Evolutionary conservation across 2,329 filamentous ascomycete species (phyloP), one percentile per base, ranked within the genome.

Genomic region (Pezicula rhizophila): DNA sequence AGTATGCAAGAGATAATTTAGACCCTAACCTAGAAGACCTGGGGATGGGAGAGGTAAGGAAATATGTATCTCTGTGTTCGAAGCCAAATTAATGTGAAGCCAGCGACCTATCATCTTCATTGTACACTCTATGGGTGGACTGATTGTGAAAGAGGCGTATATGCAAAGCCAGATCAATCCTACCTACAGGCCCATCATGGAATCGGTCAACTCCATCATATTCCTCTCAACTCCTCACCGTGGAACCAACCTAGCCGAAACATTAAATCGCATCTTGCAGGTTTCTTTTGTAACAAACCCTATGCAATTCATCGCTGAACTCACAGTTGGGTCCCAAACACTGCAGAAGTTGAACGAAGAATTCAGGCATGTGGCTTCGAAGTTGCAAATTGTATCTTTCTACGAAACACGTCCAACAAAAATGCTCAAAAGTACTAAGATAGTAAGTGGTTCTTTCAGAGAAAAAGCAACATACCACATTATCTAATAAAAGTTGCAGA

Each of bases 51-150:
- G 48, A 58, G 51, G 61, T 60, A 11, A 3, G 39, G 26, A n/a
- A 20, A 23, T 2, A 2, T 17, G 2, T 7, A 7, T 1, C 15
- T 20, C 1, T 20, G 38, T 14, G 7, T 20, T 10, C 1, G 15
- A 25, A 20, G 1, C 23, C 23, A 2, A 20, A 8, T 25, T 10
- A 42, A 10, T 10, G 4, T 8, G 8, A 14, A 20, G n/a, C 38
- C 4, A 42, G 39, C 8, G 15, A 42, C 62, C 60, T 3, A 66
- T 74, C 17, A 64, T 74, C 8, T 60, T 73, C n/a, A 60, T 75
- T n/a, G 68, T 60, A 5, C 72, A 75, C 51, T 69, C 66, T 37
- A 72, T 75, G 70, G 71, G 72, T 1, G 72, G 72, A 7, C 46
- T 66, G 3, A 57, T 67, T 2, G 48, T 60, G 3, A 66, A 66